Evolutionary conservation across 2,329 filamentous ascomycete genomes (phyloP), one percentile per base, ranked within the genome.

Genomic region (Neonectria faginata): DNA sequence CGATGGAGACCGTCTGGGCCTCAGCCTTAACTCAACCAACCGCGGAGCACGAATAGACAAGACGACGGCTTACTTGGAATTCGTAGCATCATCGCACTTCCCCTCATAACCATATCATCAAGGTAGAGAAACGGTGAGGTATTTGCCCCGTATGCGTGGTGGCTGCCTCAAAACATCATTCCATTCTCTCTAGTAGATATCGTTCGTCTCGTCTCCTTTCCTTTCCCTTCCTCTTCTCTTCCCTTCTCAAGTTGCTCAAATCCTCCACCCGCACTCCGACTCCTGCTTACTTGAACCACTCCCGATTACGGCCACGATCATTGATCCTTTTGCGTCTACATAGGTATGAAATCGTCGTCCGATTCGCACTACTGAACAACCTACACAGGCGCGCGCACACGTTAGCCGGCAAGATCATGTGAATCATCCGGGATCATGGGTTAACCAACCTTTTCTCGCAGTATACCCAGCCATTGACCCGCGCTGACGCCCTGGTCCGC

Each of bases 401-500:
- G 54, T 73, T 64, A 74, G 68, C 52, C 57, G 44, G 44, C 14
- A 52, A 54, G 11, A 51, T 50, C 31, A 48, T 41, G 31, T 52
- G 18, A 20, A 20, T 47, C n/a, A 22, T 66, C 51, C 18, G 41
- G 41, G 27, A 25, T 47, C 11, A 18, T 33, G 57, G 20, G 53
- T 70, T 57, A 67, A 73, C 76, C 66, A 72, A 97, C 96, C 93
- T 98, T 99, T 85, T 98, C 96, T 80, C 95, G 88, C 80, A 99
- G 81, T 74, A 88, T 90, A 61, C 93, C 94, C 85, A 98, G 91
- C 91, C 94, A 99, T 81, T 98, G 95, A 73, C 91, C 91, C 75
- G 96, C 90, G 77, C 94, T 97, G 81, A 97, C 90, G 54, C 94
- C 91, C 82, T 97, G 94, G 78, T 99, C 96, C 60, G 95, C 93